Conservation (phyloP, 1,284 basidiomycete species). For the Fomes fomentarius region DNA sequence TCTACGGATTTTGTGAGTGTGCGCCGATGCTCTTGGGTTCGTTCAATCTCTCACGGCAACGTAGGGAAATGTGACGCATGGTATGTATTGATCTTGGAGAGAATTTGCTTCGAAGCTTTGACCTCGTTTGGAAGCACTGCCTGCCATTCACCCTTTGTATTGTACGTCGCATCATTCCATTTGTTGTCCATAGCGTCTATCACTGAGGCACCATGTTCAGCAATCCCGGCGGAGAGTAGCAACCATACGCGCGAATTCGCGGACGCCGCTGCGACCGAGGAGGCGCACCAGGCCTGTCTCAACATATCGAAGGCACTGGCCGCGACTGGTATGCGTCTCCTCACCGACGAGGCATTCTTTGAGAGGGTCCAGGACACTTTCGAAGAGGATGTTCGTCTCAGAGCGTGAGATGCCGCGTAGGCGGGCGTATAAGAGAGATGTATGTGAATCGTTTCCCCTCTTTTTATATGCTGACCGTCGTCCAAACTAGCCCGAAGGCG, state of each 20-base stretch:
- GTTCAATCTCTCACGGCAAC: too few relatives aligned
- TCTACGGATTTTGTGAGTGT: constrained; percentile 37
- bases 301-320: constrained; percentile 63
- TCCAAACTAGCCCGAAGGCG: too few relatives aligned
- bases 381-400: constrained; percentile 34
- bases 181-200: background rate
- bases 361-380: constrained; percentile 44
- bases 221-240: constrained; percentile 69
- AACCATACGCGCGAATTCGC: constrained; percentile 74
- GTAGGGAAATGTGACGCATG: constrained; percentile 71
- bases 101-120: background rate
- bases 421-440: background rate
- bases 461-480: too few relatives aligned
- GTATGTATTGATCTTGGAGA: constrained; percentile 33
- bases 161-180: constrained; percentile 48
- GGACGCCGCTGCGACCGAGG: constrained; percentile 55
- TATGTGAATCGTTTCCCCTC: too few relatives aligned
- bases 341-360: constrained; percentile 63
- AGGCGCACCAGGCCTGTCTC: constrained; percentile 66
- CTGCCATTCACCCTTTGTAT: constrained; percentile 65
- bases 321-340: constrained; percentile 56
- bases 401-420: constrained; percentile 17
- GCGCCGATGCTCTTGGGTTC: too few relatives aligned
- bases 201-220: constrained; percentile 43
- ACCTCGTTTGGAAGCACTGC: constrained; percentile 47